Evolutionary conservation across 495 filamentous ascomycete species (phyloP), one percentile per base, ranked within the genome.

Genomic region (Neurospora sp.): DNA sequence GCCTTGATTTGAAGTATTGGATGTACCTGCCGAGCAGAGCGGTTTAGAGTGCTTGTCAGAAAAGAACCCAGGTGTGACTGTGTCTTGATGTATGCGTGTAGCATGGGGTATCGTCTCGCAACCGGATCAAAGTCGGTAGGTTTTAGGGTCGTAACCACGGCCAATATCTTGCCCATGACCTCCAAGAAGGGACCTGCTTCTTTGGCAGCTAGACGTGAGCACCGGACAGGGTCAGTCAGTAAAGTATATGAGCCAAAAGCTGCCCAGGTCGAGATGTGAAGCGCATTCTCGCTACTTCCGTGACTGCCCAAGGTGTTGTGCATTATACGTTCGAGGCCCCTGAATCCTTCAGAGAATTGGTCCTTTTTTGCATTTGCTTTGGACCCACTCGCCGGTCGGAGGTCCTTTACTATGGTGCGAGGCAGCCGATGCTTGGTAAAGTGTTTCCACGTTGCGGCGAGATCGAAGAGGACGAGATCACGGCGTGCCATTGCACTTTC

Each of bases 241-340:
- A 87, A 69, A 20, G 73, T 75, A 73, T 82, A 84, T 1, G 84
- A 86, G 22, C 81, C 82, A 69, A 85, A 81, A 8, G 83, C 84
- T 11, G 79, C 78, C 8, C 79, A 69, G 14, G 78, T 75, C 16
- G 80, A 70, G 22, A 71, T 71, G 14, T 78, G 74, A 22, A 84
- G 71, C 53, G 53, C 53, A 37, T 66, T 66, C 53, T 66, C 53
- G 27, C 53, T 66, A 66, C 27, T 66, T 31, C 53, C 53, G 22
- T 66, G 53, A 9, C 27, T 66, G 53, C 53, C 53, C 53, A 66
- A 16, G 27, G 53, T 66, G 1, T 18, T 66, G 22, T 66, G 27
- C 53, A 66, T 66, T 18, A 66, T 9, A 14, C 53, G 53, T 66
- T 66, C 53, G 53, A 66, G 53, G 27, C 53, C 53, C 14, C 6